Conservation (phyloP, 768 basidiomycete species). For the Mycena olivaceomarginata region DNA sequence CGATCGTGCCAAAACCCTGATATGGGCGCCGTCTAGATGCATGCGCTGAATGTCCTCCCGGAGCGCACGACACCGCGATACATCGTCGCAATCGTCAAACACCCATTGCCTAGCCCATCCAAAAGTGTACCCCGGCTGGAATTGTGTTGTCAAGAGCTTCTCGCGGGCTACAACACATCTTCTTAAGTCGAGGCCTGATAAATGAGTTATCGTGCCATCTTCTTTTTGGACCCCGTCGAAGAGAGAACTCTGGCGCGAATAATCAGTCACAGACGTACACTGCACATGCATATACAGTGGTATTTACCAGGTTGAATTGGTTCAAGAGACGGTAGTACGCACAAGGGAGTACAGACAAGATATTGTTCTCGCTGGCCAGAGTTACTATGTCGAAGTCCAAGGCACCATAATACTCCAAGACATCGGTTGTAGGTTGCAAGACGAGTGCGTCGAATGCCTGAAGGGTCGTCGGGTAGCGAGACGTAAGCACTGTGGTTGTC, state of each 20-base stretch:
- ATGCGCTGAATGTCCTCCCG: not conserved
- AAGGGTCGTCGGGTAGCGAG: not conserved
- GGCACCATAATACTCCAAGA: not conserved
- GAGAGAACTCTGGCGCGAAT: not conserved
- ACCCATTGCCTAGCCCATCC: not conserved
- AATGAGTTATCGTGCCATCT: not conserved
- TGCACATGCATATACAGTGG: too few relatives aligned
- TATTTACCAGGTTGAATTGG: not conserved
- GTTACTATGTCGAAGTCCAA: not conserved
- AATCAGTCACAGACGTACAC: not conserved
- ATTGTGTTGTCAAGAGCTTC: not conserved
- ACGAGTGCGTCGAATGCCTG: not conserved
- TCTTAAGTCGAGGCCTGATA: not conserved
- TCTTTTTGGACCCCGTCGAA: not conserved
- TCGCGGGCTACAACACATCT: not conserved
- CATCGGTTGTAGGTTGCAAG: not conserved
- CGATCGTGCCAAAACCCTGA: too few relatives aligned
- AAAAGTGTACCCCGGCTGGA: not conserved
- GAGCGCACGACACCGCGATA: not conserved
- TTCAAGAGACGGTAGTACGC: not conserved
- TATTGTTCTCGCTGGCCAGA: not conserved
- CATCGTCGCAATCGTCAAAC: not conserved
- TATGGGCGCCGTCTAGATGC: too few relatives aligned
- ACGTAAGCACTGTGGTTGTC: not conserved
- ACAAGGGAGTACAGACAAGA: not conserved